Evolutionary conservation across 2,329 filamentous ascomycete species (phyloP), one percentile per base, ranked within the genome.

Genomic region (Juglanconis oblonga): DNA sequence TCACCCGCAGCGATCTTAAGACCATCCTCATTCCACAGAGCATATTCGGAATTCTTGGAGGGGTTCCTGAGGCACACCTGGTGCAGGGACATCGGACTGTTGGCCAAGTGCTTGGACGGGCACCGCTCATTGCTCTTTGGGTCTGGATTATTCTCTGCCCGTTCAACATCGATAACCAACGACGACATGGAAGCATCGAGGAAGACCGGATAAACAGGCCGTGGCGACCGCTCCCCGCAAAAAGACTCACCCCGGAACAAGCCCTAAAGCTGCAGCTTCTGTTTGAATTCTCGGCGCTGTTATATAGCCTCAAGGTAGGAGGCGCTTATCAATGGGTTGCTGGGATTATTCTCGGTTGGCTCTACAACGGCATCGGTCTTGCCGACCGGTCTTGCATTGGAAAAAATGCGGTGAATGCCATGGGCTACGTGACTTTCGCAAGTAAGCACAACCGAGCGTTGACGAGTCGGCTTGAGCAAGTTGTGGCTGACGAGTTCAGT

Each of bases 361-460:
- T 50, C 7, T 50, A 50, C 48, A 50, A 50, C 29, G 66, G 73
- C 58, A 56, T 65, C 7, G 64, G 65, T 6, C 68, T 69, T 3
- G 67, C 66, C 13, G 71, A 73, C 57, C 56, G 36, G 36, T 68
- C 62, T 57, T 69, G 67, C 2, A 33, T 71, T 2, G 48, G 67
- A 7, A 65, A 71, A 2, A 73, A 73, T 35, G 11, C 69, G 7
- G 67, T 74, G 8, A 73, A 70, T 50, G 71, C 59, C 11, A 59
- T 64, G 1, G 71, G 69, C 0, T 73, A 68, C 56, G 38, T 42
- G 38, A 69, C 67, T 58, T 72, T 69, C 45, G 63, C 38, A 9
- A 42, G 38, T 42, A 42, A 42, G 38, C n/a, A 13, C 38, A 7
- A 7, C 38, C n/a, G 6, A 11, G 36, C 11, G 7, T 38, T 11